Conservation (phyloP, 108 stramenopile genomes). For the Nitzschia sp. region DNA sequence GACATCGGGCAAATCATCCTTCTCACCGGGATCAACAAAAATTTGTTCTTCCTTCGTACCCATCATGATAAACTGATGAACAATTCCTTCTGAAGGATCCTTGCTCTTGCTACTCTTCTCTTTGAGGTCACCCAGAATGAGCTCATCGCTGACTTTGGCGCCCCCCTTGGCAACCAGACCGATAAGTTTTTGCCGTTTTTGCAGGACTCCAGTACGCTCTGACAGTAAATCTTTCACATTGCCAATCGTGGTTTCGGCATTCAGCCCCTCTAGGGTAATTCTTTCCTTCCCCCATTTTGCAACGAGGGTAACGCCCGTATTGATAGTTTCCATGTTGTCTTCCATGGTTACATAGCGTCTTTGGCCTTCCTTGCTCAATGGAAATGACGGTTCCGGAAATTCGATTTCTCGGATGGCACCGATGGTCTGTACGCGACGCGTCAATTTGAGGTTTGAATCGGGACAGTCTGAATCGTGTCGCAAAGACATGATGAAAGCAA, state of each 20-base stretch:
- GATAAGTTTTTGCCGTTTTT: slow-evolving; percentile 91
- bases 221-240: slow-evolving; percentile 65
- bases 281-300: slow-evolving; percentile 85
- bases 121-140: slow-evolving; percentile 62
- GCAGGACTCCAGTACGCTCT: slow-evolving; percentile 72
- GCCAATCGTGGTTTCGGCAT: slow-evolving; percentile 55
- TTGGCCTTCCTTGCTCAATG: neutral
- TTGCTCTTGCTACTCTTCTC: slow-evolving; percentile 49
- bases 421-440: no score
- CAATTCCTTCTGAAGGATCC: slow-evolving; percentile 15
- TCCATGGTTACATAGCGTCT: neutral
- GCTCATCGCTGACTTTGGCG: slow-evolving; percentile 60
- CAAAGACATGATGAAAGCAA: no score
- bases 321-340: neutral
- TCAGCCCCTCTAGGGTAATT: slow-evolving; percentile 51
- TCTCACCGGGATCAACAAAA: slow-evolving; percentile 87
- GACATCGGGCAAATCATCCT: slow-evolving; percentile 83
- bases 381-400: no score
- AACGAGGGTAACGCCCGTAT: slow-evolving; percentile 46
- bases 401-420: no score
- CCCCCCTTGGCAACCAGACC: slow-evolving; percentile 60
- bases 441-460: no score
- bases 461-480: no score
- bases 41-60: slow-evolving; percentile 93
- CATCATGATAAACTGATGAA: slow-evolving; percentile 90